A percentile compares a stretch with the other conserved stretches of the same genome.
Evolutionary conservation across 78 protist genomes (phyloP).

Genomic region (Trichosphaerium sp.): DNA sequence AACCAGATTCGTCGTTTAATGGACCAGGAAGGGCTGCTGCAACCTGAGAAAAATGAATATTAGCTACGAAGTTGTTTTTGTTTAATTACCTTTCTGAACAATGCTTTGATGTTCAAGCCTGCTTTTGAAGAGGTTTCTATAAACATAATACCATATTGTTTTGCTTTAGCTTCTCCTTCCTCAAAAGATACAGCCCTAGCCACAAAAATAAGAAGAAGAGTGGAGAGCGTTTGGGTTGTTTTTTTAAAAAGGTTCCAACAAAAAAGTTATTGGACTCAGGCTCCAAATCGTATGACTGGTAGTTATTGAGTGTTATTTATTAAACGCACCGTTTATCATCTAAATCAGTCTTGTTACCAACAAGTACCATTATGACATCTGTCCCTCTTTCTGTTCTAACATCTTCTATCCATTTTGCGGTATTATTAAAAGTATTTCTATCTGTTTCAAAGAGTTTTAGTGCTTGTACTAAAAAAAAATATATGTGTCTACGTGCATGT

Average conservation of each 20-base stretch:
- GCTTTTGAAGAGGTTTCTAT: slow-evolving; percentile 90
- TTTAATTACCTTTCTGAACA: slow-evolving; percentile 67
- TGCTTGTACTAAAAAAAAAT: not conserved
- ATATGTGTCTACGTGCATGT: not conserved
- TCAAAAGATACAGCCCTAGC: slow-evolving; percentile 76
- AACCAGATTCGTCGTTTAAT: too few species aligned
- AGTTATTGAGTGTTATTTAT: not conserved
- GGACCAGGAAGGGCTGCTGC: too few species aligned
- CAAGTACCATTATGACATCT: slow-evolving; percentile 86
- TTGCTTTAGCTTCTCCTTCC: slow-evolving; percentile 91
- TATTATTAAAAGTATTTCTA: slow-evolving; percentile 60
- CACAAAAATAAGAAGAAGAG: not conserved
- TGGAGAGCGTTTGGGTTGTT: not conserved
- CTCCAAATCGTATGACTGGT: not conserved
- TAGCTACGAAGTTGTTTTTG: too few species aligned
- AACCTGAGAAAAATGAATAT: too few species aligned
- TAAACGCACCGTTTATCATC: slow-evolving; percentile 59
- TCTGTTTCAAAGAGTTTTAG: slow-evolving; percentile 16
- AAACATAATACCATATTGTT: slow-evolving; percentile 72
- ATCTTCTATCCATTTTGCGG: slow-evolving; percentile 87
- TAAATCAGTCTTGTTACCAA: slow-evolving; percentile 93
- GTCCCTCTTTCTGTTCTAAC: slow-evolving; percentile 84
- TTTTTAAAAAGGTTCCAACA: not conserved
- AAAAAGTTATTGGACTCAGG: not conserved
- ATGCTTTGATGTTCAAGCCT: slow-evolving; percentile 76